Base-by-base conservation (phyloP, 2,329 filamentous ascomycete species). In the Aureobasidium uvarum region DNA sequence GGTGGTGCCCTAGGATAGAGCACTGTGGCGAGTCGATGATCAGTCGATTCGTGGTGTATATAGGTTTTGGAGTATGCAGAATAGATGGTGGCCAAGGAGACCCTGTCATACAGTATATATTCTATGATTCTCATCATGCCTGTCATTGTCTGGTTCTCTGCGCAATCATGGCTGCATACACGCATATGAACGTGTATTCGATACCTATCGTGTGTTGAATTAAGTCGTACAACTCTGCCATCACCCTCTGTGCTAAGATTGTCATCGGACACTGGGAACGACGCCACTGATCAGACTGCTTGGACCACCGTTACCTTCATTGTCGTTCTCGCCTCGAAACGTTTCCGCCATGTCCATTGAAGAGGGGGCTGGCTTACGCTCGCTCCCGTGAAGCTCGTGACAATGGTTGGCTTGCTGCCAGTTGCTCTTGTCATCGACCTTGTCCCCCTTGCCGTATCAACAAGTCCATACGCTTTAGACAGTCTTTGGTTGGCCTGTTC, bases 241-340 rank as follows among this genome's bases (percentile, higher is more conserved):
- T 83, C 38, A 72, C 81, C 45, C 77, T 82, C 0, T 80, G 78
- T 54, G 82, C 84, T 64, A 86, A 89, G 72, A 86, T 88, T 66
- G 76, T 89, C 31, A 85, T 89, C 67, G 77, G 86, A 69, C 87
- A 83, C n/a, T 70, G 89, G 86, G 86, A 72, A 62, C 45, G 68
- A 70, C 36, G 46, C 65, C 13, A 70, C 71, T 39, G 69, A 68
- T 39, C 66, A 66, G 23, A 68, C 77, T 1, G 78, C 79, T 5
- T 83, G 80, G 80, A 81, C 82, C 63, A 83, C 84, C 3, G 83
- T 86, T 67, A 77, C 86, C 68, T 83, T 89, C 66, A 74, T 84
- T 3, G 79, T 89, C 20, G 84, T 89, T 54, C 74, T 89, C 66
- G 84, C 84, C 63, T 83, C n/a, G n/a, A 25, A 25, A 25, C 25